Conservation (phyloP, 345 rosid species). For the Citropsis articulata region DNA sequence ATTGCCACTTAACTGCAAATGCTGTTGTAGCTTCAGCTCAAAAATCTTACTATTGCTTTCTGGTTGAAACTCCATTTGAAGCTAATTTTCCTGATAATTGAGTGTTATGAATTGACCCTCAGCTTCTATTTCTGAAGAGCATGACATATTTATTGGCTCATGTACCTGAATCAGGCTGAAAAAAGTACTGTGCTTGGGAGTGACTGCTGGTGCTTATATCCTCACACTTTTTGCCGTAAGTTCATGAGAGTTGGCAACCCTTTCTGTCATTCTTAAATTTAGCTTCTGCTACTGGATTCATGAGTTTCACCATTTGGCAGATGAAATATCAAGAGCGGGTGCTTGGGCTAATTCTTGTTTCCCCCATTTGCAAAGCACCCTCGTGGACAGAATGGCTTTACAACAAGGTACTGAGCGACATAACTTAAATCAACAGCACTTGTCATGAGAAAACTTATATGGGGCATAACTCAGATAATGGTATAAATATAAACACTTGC, state of each 20-base stretch:
- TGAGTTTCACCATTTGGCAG: slow-evolving; percentile 33
- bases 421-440: not conserved
- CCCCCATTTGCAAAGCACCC: slow-evolving; percentile 65
- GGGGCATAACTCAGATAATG: not conserved
- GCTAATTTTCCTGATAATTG: not conserved
- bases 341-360: slow-evolving; percentile 59
- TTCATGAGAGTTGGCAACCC: not conserved
- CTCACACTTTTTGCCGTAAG: slow-evolving; percentile 66
- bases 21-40: not conserved
- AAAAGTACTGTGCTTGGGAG: slow-evolving; percentile 60
- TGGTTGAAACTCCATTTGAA: not conserved
- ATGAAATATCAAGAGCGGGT: slow-evolving; percentile 52
- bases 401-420: slow-evolving; percentile 46
- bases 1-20: not conserved
- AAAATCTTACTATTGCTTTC: not conserved
- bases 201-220: slow-evolving; percentile 64
- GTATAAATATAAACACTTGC: too few relatives aligned
- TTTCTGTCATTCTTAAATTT: not conserved
- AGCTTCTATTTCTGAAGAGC: not conserved
- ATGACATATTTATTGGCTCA: not conserved
- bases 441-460: not conserved
- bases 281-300: not conserved
- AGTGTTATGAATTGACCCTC: not conserved
- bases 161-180: slow-evolving; percentile 35
- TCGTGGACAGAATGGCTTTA: slow-evolving; percentile 73